Base-by-base conservation (phyloP, 1,139 yeast genomes). In the Saccharomyces hybrid region DNA sequence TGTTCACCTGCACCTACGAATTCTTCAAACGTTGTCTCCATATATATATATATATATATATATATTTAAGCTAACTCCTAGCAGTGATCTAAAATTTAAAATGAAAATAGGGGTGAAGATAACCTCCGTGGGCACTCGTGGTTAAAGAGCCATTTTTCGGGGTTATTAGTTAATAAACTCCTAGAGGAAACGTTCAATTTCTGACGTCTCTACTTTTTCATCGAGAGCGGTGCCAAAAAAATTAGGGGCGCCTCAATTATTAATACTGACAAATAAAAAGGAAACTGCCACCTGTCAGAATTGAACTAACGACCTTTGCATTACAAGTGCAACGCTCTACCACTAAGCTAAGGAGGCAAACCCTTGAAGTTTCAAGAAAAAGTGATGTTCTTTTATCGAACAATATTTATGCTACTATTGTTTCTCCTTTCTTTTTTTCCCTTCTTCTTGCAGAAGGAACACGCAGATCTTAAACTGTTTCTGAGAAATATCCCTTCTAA, bases 321-420 rank as follows among this genome's bases (percentile, higher is more conserved):
- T 85, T 84, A 84, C 90, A 85, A 84, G 90, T 84, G 90, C 89
- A 84, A 83, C 89, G 90, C 90, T 84, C 88, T 84, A 84, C 90
- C 90, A 84, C 90, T 84, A 84, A 85, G 90, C 90, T 84, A 84
- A 84, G 78, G 79, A 78, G 88, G 88, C 88, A 52, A 42, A 13
- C 13, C 27, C 13, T 16, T n/a, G 16, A 9, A 9, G 3, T 14
- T 32, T 9, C 1, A 4, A 6, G 16, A n/a, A 30, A 30, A 30
- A 30, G 13, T 4, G 11, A 9, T 9, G 5, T 9, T 8, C 4
- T 9, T 4, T 30, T 9, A 9, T 4, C 11, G 13, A 9, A 9
- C 2, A 9, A 9, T 11, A 11, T 30, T 9, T 4, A 30, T 4
- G 13, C 13, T 30, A 11, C 13, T 30, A 30, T 30, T 30, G 31